These are phyloP conservation scores for Thymus quinquecostatus DNA, from an alignment of 257 asterid genomes.

Conservation along the genomic window DNA sequence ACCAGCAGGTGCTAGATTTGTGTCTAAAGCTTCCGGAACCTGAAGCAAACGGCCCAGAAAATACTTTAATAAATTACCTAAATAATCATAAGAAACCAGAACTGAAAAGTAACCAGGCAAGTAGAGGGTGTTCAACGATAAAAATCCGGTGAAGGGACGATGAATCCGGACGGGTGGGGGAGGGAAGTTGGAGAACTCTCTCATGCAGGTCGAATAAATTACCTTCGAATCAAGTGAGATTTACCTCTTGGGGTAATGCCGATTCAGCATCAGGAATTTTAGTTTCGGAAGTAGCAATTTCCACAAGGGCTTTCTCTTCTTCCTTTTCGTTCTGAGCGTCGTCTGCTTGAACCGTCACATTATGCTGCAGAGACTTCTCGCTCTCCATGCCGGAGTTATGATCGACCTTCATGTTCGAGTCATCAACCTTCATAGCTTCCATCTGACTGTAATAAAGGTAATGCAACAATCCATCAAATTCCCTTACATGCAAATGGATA, in stretches of 20 bases:
- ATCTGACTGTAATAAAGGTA: conserved; percentile 49
- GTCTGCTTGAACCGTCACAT: conserved; percentile 48
- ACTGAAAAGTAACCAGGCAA: background rate
- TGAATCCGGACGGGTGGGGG: no score
- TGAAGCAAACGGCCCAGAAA: conserved; percentile 33
- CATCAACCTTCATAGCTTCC: conserved; percentile 48
- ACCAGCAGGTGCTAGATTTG: conserved; percentile 35
- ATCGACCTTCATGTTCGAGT: conserved; percentile 40
- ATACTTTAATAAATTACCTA: background rate
- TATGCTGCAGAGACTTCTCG: conserved; percentile 44
- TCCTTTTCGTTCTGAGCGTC: conserved; percentile 38
- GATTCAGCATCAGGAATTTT: conserved; percentile 47
- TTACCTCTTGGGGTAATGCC: conserved; percentile 59
- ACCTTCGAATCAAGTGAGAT: conserved; percentile 26
- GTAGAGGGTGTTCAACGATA: background rate
- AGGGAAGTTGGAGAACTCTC: background rate
- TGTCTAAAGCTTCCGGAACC: conserved; percentile 46
- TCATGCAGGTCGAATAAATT: background rate
- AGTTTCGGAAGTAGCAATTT: conserved; percentile 50
- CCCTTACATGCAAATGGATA: conserved; percentile 5
- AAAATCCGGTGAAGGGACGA: background rate
- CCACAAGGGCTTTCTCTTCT: conserved; percentile 42
- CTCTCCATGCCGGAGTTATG: conserved; percentile 43
- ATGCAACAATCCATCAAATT: conserved; percentile 27
- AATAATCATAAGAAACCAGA: conserved; percentile 3